Evolutionary conservation across 768 basidiomycete genomes (phyloP), one percentile per base, ranked within the genome.

Genomic region (Russula compacta): DNA sequence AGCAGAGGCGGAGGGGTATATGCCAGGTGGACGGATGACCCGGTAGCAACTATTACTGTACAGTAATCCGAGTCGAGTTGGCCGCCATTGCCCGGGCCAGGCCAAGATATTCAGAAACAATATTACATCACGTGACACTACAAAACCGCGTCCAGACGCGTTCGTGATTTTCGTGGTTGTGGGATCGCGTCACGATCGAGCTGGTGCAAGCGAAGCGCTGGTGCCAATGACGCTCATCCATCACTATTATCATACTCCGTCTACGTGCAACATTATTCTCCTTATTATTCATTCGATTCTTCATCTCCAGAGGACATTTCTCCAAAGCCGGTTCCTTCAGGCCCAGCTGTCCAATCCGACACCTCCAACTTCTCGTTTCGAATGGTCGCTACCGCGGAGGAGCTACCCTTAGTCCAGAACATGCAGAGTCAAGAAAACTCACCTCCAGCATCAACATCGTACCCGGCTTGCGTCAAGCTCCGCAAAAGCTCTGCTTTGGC

Each of bases 381-480:
- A 47, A 76, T 72, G 1, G 69, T 75, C 66, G 86, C 86, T 87
- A 67, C 33, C 33, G 17, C 12, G 14, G 7, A 40, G 57, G 33
- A 3, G 35, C 47, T 24, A 42, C 43, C 33, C 35, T 36, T 14
- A 52, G 47, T 4, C 14, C 33, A 29, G 48, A 48, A 40, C 14
- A 51, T 6, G 38, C 12, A 6, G 32, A 4, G 38, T 35, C 38
- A 47, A 53, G 24, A 6, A 21, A 35, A 14, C 6, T 29, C 29
- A 49, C 87, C 87, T 68, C 80, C 82, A 24, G 78, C 75, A 19
- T 76, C 76, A 24, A 88, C 82, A 68, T 91, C 89, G 67, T 87
- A 91, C 1, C 88, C 87, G 14, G 84, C 83, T 68, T 90, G 89
- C 0, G 87, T 87, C 11, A 90, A 77, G 66, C 86, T 89, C 33